Conservation (phyloP, 2,329 filamentous ascomycete species). For the Paecilomyces sp. region DNA sequence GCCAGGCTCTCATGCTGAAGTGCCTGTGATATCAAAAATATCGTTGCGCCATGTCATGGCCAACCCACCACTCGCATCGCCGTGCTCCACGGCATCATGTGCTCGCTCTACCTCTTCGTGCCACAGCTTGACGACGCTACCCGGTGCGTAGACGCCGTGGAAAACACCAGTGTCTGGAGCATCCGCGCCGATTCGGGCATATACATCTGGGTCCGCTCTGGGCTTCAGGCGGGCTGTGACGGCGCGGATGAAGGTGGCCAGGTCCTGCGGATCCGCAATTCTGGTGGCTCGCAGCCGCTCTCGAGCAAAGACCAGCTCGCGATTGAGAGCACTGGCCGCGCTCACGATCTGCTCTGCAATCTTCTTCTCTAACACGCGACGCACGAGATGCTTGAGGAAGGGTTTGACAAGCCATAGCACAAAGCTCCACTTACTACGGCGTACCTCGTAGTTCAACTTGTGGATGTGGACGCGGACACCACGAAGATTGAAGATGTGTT, state of each 20-base stretch:
- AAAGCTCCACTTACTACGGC: constrained; percentile 63
- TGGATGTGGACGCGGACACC: constrained; percentile 75
- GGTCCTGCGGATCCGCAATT: constrained; percentile 70
- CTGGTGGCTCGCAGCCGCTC: constrained; percentile 80
- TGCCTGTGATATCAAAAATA: constrained; percentile 53
- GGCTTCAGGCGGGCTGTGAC: constrained; percentile 69
- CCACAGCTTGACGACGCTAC: constrained; percentile 85
- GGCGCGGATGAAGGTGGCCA: constrained; percentile 76
- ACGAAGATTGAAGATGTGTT: constrained; percentile 72
- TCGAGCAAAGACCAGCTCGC: constrained; percentile 78
- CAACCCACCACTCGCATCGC: constrained; percentile 52
- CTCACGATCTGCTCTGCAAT: constrained; percentile 65
- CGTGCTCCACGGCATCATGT: constrained; percentile 62
- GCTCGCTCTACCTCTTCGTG: constrained; percentile 66
- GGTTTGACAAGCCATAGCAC: constrained; percentile 80
- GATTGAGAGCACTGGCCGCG: constrained; percentile 65
- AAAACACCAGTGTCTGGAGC: constrained; percentile 61
- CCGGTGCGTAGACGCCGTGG: constrained; percentile 77
- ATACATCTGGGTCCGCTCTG: constrained; percentile 66
- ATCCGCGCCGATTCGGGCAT: constrained; percentile 64
- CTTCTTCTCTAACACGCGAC: constrained; percentile 71
- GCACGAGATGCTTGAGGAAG: constrained; percentile 70
- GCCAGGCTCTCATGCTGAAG: neutral
- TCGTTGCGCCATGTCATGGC: constrained; percentile 62
- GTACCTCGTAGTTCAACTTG: constrained; percentile 73